Base-by-base conservation (phyloP, 192 early-diverging fungal genomes). In the Linnemannia exigua region DNA sequence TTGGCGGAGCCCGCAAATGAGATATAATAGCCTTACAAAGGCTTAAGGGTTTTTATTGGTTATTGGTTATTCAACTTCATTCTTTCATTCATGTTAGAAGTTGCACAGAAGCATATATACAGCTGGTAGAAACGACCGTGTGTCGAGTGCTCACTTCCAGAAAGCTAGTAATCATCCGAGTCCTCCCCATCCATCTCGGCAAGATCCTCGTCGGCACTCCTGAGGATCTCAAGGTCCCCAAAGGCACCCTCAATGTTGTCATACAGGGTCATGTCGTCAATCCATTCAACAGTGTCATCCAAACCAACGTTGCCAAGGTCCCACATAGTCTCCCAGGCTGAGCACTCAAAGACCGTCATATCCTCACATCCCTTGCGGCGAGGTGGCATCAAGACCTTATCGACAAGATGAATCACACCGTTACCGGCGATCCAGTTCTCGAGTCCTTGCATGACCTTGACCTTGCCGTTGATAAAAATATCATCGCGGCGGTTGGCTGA, bases 321-420 rank as follows among this genome's bases (percentile, higher is more conserved):
- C 82, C 82, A 84, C 38, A 84, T 68, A 1, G 52, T 74, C 67
- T 77, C 72, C 82, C 82, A 84, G 6, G 74, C 82, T 31, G 82
- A 67, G 25, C 82, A 84, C 52, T 84, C 82, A 12, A 50, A 16
- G 1, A 58, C 31, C 5, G 54, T 70, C 82, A 84, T 84, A 31
- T 70, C 61, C 48, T 75, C 66, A 17, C 82, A 84, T 1, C 76
- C 82, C 22, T 84, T 67, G 37, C 72, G 69, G 17, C 82, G 75
- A 46, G 91, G 90, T 44, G 88, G 89, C 47, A 72, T 74, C 51
- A 92, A 68, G 4, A 92, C 76, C 33, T 79, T 77, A 38, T 89
- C 83, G 0, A 88, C 72, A 0, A 91, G 88, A 72, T 92, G 90
- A n/a, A 92, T 83, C 25, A 79, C 83, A 9, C 88, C 89, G 31